Evolutionary conservation across 805 yeast genomes (phyloP).

Genomic region (Saccharomycopsis fodiens): DNA sequence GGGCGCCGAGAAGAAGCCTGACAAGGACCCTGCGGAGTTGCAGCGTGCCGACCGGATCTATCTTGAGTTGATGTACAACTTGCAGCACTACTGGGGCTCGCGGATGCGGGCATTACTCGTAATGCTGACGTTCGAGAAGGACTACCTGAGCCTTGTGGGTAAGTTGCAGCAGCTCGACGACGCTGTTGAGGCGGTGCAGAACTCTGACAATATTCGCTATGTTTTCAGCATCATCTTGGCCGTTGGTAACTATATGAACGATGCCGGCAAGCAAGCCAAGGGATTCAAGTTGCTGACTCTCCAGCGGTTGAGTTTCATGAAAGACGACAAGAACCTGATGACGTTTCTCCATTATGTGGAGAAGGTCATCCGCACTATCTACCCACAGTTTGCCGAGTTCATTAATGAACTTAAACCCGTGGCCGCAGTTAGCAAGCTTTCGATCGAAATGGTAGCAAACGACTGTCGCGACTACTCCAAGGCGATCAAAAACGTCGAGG

Average conservation of each 20-base stretch:
- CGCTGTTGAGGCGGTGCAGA: slow-evolving; percentile 60
- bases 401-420: slow-evolving; percentile 63
- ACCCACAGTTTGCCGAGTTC: slow-evolving; percentile 72
- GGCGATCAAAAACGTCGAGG: slow-evolving; percentile 59
- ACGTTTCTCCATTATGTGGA: slow-evolving; percentile 92
- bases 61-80: slow-evolving; percentile 72
- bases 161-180: slow-evolving; percentile 66
- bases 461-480: slow-evolving; percentile 63
- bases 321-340: slow-evolving; percentile 80
- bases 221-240: slow-evolving; percentile 79
- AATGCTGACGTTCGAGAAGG: slow-evolving; percentile 64
- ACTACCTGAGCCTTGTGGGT: slow-evolving; percentile 59
- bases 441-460: slow-evolving; percentile 70
- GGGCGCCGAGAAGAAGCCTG: slow-evolving; percentile 40
- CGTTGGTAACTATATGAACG: slow-evolving; percentile 96
- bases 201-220: slow-evolving; percentile 59
- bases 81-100: slow-evolving; percentile 87
- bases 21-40: slow-evolving; percentile 66
- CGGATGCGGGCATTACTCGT: slow-evolving; percentile 78
- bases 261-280: slow-evolving; percentile 79
- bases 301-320: slow-evolving; percentile 82
- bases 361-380: slow-evolving; percentile 71
- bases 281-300: slow-evolving; percentile 90
- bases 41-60: slow-evolving; percentile 84
- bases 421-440: slow-evolving; percentile 56